A percentile compares a stretch with the other conserved stretches of the same genome.
These are phyloP conservation scores for Neurospora sp. DNA, from an alignment of 495 filamentous ascomycete genomes.

Conservation along the genomic window DNA sequence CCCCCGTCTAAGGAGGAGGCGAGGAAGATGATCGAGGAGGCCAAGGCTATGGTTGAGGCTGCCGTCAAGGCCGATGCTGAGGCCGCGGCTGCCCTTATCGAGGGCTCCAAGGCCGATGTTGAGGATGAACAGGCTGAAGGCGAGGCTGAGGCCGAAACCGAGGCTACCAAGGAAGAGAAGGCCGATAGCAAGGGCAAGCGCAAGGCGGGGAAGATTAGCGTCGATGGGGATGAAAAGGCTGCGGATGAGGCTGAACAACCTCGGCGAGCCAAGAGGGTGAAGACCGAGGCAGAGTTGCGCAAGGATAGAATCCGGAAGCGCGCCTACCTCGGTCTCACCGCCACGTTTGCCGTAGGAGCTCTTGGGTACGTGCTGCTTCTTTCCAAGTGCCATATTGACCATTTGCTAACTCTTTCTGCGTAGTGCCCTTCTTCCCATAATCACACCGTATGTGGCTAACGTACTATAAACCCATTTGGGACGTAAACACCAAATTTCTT, in stretches of 20 bases:
- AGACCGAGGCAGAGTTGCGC: slow-evolving; percentile 63
- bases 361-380: slow-evolving; percentile 63
- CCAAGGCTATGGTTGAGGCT: slow-evolving; percentile 82
- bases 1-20: slow-evolving; percentile 65
- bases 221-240: slow-evolving; percentile 27
- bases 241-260: slow-evolving; percentile 34
- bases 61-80: slow-evolving; percentile 48
- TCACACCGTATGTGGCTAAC: slow-evolving; percentile 47
- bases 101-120: slow-evolving; percentile 81
- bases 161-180: slow-evolving; percentile 28
- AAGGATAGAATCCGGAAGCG: slow-evolving; percentile 75
- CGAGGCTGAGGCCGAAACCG: slow-evolving; percentile 14
- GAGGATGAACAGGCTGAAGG: slow-evolving; percentile 56
- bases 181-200: slow-evolving; percentile 57
- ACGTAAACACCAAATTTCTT: neutral
- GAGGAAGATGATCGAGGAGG: slow-evolving; percentile 71
- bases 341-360: slow-evolving; percentile 53
- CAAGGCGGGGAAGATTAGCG: slow-evolving; percentile 65
- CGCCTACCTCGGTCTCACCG: slow-evolving; percentile 74
- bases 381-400: neutral
- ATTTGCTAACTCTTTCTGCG: slow-evolving; percentile 5
- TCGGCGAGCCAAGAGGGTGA: slow-evolving; percentile 57
- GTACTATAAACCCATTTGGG: slow-evolving; percentile 22
- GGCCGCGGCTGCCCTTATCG: slow-evolving; percentile 44
- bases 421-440: slow-evolving; percentile 32